Percentiles rank a stretch among this genome's conserved stretches.
Evolutionary conservation across 164 flowering plant genomes (phyloP).

Genomic region (Umbellularia californica): DNA sequence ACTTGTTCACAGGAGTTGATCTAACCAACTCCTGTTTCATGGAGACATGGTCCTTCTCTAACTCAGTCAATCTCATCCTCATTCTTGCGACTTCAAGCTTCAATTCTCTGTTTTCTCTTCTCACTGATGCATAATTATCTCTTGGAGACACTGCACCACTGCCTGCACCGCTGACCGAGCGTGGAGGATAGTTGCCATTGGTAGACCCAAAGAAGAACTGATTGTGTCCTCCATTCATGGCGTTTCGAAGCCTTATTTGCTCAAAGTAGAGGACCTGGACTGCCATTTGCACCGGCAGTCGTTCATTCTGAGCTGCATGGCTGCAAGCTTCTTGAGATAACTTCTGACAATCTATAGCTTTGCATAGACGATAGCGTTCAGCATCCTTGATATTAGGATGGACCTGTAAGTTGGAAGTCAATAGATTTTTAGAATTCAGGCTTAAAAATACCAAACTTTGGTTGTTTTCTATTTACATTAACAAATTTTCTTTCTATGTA

Average conservation of each 20-base stretch:
- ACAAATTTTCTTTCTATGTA: too few relatives aligned
- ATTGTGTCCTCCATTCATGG: slow-evolving; percentile 78
- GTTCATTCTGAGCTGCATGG: slow-evolving; percentile 96
- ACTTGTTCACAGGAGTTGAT: slow-evolving; percentile 63
- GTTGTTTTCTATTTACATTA: too few relatives aligned
- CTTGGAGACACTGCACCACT: slow-evolving; percentile 95
- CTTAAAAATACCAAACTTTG: too few relatives aligned
- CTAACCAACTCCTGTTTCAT: slow-evolving; percentile 87
- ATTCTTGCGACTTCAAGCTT: slow-evolving; percentile 94
- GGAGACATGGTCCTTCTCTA: slow-evolving; percentile 92
- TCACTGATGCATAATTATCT: slow-evolving; percentile 94
- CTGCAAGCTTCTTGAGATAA: slow-evolving; percentile 97
- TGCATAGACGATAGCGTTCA: slow-evolving; percentile 82
- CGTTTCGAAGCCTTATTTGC: slow-evolving; percentile 83
- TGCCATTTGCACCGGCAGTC: slow-evolving; percentile 90
- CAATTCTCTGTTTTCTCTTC: slow-evolving; percentile 93
- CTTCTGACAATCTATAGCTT: slow-evolving; percentile 83
- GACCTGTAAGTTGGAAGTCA: slow-evolving; percentile 38
- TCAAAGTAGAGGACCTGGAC: slow-evolving; percentile 95
- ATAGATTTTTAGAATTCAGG: background rate
- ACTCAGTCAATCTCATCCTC: slow-evolving; percentile 94
- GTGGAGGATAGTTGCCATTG: slow-evolving; percentile 57
- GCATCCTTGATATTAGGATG: slow-evolving; percentile 85
- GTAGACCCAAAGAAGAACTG: slow-evolving; percentile 74
- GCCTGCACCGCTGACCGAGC: slow-evolving; percentile 77